Conservation (phyloP, 2,329 filamentous ascomycete genomes). For the Cytospora piceae region DNA sequence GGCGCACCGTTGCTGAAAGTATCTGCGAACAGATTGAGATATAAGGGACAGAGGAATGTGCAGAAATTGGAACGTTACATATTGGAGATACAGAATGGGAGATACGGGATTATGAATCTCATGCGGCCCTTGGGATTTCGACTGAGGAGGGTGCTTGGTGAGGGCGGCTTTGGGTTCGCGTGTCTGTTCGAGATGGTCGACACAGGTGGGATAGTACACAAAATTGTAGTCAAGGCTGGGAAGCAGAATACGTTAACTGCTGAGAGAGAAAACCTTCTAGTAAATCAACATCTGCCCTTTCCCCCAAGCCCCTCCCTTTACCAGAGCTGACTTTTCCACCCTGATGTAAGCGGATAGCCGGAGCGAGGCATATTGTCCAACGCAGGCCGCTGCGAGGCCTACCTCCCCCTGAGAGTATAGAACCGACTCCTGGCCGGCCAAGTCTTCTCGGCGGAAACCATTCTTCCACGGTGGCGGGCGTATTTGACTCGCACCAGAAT, state of each 20-base stretch:
- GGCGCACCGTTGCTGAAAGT: not conserved
- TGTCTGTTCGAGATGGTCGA: conserved; percentile 19
- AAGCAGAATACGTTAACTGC: not conserved
- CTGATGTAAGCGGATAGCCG: conserved; percentile 4
- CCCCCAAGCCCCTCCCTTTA: not conserved
- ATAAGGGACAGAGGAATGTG: not conserved
- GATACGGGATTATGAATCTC: conserved; percentile 2
- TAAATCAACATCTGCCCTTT: not conserved
- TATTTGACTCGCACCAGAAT: not conserved
- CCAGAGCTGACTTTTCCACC: not conserved
- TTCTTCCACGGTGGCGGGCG: not conserved
- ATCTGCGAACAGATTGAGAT: not conserved
- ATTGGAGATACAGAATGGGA: not conserved
- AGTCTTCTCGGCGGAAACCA: not conserved
- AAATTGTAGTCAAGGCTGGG: conserved; percentile 14
- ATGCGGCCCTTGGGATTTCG: conserved; percentile 16
- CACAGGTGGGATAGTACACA: not conserved
- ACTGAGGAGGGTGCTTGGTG: conserved; percentile 12
- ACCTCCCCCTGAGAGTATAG: conserved; percentile 6
- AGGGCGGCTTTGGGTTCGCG: conserved; percentile 15
- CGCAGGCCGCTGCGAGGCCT: not conserved
- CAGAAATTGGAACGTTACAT: not conserved
- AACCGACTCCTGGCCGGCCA: not conserved
- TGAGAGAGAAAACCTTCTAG: not conserved
- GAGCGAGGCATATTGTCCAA: conserved; percentile 17